phyloP scores from a whole-genome alignment of 75 land plant genomes.

The Pseudotsuga menziesii region DNA sequence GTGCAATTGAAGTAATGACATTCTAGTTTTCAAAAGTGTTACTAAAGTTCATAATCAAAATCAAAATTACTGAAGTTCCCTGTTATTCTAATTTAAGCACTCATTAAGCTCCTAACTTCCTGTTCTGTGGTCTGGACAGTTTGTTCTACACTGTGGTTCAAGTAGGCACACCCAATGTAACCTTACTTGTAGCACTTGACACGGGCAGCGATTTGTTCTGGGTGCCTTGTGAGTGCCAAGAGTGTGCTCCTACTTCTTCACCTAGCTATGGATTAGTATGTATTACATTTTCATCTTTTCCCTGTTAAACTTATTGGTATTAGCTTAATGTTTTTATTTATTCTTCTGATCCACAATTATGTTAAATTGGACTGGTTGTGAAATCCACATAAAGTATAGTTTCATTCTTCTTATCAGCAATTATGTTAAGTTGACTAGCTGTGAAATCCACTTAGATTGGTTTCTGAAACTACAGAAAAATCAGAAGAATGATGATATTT shows the following conservation, averaged over 20 bases:
- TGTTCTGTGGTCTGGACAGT: conserved; percentile 26
- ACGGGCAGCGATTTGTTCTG: conserved; percentile 94
- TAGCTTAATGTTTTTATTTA: not conserved
- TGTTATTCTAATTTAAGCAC: not conserved
- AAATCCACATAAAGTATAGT: not conserved
- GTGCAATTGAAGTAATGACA: no score
- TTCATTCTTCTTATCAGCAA: no score
- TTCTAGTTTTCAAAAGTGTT: no score
- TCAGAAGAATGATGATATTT: not conserved
- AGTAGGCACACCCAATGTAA: conserved; percentile 78
- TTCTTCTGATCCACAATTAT: not conserved
- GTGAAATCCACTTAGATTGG: not conserved
- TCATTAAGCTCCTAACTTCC: not conserved
- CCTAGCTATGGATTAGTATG: conserved; percentile 30
- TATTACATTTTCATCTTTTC: not conserved
- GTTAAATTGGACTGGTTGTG: not conserved
- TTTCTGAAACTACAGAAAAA: not conserved
- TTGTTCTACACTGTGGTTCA: conserved; percentile 66
- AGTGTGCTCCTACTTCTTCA: conserved; percentile 47
- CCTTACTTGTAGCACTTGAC: conserved; percentile 82
- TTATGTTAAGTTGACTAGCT: not conserved
- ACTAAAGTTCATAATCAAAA: no score
- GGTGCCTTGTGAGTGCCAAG: conserved; percentile 93
- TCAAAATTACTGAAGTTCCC: not conserved
- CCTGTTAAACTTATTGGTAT: not conserved